Evolutionary conservation across 2,329 filamentous ascomycete species (phyloP).

Genomic region (Pseudocercospora macadamiae): DNA sequence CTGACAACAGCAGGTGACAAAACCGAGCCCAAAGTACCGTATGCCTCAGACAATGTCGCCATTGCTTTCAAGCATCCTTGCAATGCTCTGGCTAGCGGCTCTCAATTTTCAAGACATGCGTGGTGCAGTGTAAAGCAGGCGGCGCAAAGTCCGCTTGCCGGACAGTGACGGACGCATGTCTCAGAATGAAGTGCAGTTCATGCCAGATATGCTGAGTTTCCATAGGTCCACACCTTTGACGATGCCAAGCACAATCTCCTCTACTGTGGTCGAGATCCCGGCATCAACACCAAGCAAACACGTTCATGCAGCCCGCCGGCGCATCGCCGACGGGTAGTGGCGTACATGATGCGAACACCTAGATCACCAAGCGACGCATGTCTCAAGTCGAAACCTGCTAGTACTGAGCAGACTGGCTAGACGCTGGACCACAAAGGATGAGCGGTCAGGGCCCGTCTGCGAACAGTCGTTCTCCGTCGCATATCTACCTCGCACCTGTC

Average conservation of each 20-base stretch:
- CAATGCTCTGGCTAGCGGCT: too few relatives aligned
- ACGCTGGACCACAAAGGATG: conserved; percentile 19
- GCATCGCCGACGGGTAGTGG: conserved; percentile 19
- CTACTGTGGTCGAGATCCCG: neutral
- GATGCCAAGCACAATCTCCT: neutral
- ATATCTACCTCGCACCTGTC: conserved; percentile 15
- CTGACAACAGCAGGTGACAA: neutral
- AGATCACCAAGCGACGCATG: conserved; percentile 15
- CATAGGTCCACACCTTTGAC: neutral
- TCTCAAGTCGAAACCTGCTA: conserved; percentile 27
- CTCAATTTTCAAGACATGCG: neutral
- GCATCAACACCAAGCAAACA: conserved; percentile 12
- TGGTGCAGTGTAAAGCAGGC: neutral
- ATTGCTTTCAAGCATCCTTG: neutral
- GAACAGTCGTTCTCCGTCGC: conserved; percentile 27
- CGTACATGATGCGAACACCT: conserved; percentile 8
- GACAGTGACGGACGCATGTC: neutral
- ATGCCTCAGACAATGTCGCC: neutral
- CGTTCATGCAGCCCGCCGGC: conserved; percentile 10
- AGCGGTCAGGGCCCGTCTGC: conserved; percentile 25
- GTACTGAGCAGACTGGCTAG: neutral
- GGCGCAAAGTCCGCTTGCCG: neutral
- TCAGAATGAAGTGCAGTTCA: neutral
- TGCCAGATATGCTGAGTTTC: too few relatives aligned
- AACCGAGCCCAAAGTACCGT: neutral